phyloP scores from a whole-genome alignment of 495 filamentous ascomycete species.

The Rhypophila decipiens region DNA sequence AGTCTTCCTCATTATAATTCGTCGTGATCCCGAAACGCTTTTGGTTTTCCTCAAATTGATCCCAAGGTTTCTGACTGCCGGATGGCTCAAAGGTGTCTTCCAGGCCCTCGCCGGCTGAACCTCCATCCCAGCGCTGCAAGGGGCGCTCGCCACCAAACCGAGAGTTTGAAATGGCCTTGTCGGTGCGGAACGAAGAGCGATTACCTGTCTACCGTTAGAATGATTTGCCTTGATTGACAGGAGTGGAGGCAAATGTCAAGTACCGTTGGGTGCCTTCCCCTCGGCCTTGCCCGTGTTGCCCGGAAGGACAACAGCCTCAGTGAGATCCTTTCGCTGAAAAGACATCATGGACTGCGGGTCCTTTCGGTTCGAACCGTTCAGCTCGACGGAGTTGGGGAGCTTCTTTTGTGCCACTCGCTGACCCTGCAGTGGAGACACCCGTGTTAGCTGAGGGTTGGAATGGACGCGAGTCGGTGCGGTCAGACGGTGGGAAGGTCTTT shows the following conservation, averaged over 20 bases:
- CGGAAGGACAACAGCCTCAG: conserved; percentile 57
- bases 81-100: conserved; percentile 61
- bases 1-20: conserved; percentile 87
- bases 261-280: conserved; percentile 67
- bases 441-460: conserved; percentile 8
- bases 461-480: too few species aligned
- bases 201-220: too few species aligned
- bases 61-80: conserved; percentile 55
- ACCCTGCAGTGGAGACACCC: conserved; percentile 49
- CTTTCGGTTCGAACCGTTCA: conserved; percentile 36
- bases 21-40: conserved; percentile 77
- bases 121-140: conserved; percentile 82
- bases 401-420: conserved; percentile 57
- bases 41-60: conserved; percentile 91
- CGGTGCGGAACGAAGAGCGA: conserved; percentile 67
- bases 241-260: too few species aligned
- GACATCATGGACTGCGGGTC: conserved; percentile 56
- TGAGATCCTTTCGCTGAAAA: conserved; percentile 72
- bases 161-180: conserved; percentile 78
- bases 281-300: conserved; percentile 33
- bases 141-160: conserved; percentile 62
- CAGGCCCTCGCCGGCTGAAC: conserved; percentile 41
- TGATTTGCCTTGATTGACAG: too few species aligned
- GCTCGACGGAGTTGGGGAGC: conserved; percentile 29
- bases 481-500: too few species aligned